Conservation (phyloP, 306 rosid genomes). For the Vigna hirtella region DNA sequence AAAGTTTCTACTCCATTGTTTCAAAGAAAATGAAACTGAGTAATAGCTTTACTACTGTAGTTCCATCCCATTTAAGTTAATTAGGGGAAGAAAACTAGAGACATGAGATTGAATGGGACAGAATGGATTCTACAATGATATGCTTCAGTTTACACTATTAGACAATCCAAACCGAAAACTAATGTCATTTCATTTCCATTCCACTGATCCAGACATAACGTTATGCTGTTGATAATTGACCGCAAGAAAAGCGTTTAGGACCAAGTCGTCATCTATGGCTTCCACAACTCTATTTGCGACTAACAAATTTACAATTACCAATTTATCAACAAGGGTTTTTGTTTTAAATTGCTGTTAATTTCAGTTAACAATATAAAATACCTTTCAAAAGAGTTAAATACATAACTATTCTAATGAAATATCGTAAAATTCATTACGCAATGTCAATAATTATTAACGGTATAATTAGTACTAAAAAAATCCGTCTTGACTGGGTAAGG, state of each 20-base stretch:
- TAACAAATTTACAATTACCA: constrained; percentile 8
- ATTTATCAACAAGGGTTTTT: constrained; percentile 6
- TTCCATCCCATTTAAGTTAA: neutral
- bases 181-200: neutral
- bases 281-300: constrained; percentile 18
- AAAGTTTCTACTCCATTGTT: neutral
- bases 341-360: neutral
- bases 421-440: constrained; percentile 5
- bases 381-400: neutral
- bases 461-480: neutral
- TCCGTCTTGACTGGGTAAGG: constrained; percentile 11
- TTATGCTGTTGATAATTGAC: neutral
- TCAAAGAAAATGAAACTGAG: neutral
- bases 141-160: neutral
- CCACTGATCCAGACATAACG: neutral
- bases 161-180: neutral
- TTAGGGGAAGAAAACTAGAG: neutral
- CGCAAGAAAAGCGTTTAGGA: neutral
- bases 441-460: neutral
- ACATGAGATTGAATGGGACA: neutral
- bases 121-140: neutral
- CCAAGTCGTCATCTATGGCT: constrained; percentile 14
- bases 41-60: neutral
- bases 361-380: too few relatives aligned
- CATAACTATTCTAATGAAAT: constrained; percentile 5